A percentile compares a stretch with the other conserved stretches of the same genome.
These are phyloP conservation scores for Colletotrichum orchidophilum DNA, from an alignment of 2,329 filamentous ascomycete species.

Conservation along the genomic window DNA sequence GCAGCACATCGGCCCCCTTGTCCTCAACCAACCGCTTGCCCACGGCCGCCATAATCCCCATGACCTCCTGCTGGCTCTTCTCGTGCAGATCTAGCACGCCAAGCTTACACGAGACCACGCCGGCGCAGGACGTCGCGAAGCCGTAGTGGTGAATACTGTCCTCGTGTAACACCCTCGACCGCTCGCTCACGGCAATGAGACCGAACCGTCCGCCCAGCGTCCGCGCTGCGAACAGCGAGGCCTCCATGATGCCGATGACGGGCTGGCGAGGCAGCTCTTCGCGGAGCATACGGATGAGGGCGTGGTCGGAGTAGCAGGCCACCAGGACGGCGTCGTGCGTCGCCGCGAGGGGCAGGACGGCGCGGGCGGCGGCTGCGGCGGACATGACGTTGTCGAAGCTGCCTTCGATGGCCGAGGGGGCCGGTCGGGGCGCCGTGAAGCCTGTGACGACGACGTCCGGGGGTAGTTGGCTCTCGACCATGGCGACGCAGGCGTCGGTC, in stretches of 20 bases:
- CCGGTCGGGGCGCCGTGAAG: constrained; percentile 19
- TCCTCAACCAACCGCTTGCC: constrained; percentile 19
- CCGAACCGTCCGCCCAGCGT: constrained; percentile 24
- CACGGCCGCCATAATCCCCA: constrained; percentile 21
- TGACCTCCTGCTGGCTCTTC: constrained; percentile 27
- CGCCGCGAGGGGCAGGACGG: constrained; percentile 41
- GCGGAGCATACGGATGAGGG: constrained; percentile 25
- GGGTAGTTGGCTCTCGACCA: constrained; percentile 54
- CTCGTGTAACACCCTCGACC: constrained; percentile 19
- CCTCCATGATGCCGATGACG: constrained; percentile 88
- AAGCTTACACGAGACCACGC: constrained; percentile 16
- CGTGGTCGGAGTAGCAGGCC: constrained; percentile 27
- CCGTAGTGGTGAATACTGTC: constrained; percentile 32
- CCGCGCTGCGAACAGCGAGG: constrained; percentile 44
- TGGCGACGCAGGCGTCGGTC: constrained; percentile 70
- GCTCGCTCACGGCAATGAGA: constrained; percentile 18
- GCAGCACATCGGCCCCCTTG: constrained; percentile 15
- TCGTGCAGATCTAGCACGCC: constrained; percentile 27
- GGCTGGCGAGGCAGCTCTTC: constrained; percentile 43
- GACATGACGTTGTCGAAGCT: constrained; percentile 71
- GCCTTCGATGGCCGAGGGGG: constrained; percentile 53
- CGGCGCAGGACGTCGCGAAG: constrained; percentile 19
- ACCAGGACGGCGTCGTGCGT: constrained; percentile 48
- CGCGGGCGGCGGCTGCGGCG: constrained; percentile 47
- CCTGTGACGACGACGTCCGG: constrained; percentile 43